Evolutionary conservation across 306 rosid genomes (phyloP).

Genomic region (Vicia faba): DNA sequence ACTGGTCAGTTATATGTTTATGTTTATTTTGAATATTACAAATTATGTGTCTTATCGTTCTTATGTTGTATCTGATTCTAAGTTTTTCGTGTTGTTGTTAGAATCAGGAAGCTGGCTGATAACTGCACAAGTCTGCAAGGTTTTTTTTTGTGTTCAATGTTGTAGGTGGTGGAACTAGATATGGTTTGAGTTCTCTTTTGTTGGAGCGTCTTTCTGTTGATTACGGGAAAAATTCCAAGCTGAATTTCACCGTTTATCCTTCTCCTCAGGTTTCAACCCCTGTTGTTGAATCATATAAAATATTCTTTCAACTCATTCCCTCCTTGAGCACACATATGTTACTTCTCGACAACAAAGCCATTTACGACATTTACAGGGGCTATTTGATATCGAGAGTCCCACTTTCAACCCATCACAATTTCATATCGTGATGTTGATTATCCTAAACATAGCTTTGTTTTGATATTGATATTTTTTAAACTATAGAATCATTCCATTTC

Average conservation of each 20-base stretch:
- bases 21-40: too few relatives aligned
- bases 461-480: too few relatives aligned
- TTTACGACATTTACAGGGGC: slow-evolving; percentile 80
- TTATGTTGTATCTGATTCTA: too few relatives aligned
- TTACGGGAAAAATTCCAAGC: slow-evolving; percentile 77
- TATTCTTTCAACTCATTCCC: slow-evolving; percentile 88
- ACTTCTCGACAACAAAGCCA: slow-evolving; percentile 85
- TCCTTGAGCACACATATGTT: slow-evolving; percentile 85
- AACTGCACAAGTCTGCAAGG: slow-evolving; percentile 92
- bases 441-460: too few relatives aligned
- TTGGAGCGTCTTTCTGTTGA: slow-evolving; percentile 87
- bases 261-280: slow-evolving; percentile 91
- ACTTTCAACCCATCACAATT: too few relatives aligned
- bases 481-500: too few relatives aligned
- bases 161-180: slow-evolving; percentile 88
- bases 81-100: too few relatives aligned
- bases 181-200: slow-evolving; percentile 78
- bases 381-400: slow-evolving; percentile 86
- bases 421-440: too few relatives aligned
- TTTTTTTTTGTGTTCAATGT: slow-evolving; percentile 87
- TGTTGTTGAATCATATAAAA: slow-evolving; percentile 90
- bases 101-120: slow-evolving; percentile 79
- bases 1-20: too few relatives aligned
- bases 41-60: too few relatives aligned
- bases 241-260: slow-evolving; percentile 82